Conservation (phyloP, 108 stramenopile genomes). For the Cylindrotheca fusiformis region DNA sequence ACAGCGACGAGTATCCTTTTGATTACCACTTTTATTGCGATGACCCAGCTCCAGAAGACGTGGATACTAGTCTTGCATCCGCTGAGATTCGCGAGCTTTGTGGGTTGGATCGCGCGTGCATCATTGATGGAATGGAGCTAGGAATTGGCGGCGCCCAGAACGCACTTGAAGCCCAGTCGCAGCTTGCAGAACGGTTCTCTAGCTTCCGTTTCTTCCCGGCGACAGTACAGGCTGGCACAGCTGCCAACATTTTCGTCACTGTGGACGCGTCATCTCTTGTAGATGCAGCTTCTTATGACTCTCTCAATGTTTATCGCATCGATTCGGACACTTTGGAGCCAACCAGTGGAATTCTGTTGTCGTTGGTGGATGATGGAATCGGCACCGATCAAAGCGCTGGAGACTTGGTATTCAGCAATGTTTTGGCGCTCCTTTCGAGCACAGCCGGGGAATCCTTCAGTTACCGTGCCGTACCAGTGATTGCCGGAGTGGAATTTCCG, state of each 20-base stretch:
- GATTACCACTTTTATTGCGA: background rate
- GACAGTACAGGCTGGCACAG: background rate
- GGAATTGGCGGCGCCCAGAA: background rate
- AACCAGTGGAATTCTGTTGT: background rate
- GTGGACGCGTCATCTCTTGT: background rate
- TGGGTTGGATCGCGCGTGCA: background rate
- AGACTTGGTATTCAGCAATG: background rate
- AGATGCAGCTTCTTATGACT: background rate
- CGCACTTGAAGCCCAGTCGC: background rate
- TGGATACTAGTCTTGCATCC: background rate
- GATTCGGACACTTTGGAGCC: background rate
- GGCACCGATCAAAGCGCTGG: background rate
- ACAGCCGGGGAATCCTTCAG: background rate
- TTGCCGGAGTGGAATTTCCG: background rate
- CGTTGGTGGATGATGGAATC: background rate
- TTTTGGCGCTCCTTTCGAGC: background rate
- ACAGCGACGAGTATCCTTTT: background rate
- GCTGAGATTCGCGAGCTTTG: background rate
- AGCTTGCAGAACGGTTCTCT: background rate
- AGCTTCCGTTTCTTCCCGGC: background rate
- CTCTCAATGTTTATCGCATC: background rate
- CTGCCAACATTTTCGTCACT: background rate
- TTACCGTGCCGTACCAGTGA: background rate
- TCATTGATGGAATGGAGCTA: constrained; percentile 6
- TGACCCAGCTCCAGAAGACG: background rate